Conservation (phyloP, 148 eudicot genomes). For the Chenopodium suecicum region DNA sequence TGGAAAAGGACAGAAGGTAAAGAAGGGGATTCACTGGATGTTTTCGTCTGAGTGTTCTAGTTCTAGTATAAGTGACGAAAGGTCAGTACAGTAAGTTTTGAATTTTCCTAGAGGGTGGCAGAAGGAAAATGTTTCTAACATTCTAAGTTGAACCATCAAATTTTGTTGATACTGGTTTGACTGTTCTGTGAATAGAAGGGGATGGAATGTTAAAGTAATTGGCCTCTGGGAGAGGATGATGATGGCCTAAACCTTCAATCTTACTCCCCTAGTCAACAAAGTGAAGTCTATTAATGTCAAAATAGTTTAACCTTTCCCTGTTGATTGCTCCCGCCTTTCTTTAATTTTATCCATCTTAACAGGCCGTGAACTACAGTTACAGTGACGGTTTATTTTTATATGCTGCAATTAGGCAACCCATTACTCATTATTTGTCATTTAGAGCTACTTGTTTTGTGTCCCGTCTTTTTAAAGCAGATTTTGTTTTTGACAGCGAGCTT, state of each 20-base stretch:
- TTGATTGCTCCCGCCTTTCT: neutral
- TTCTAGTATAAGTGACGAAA: neutral
- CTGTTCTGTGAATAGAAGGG: neutral
- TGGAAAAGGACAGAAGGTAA: neutral
- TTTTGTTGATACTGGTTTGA: too few relatives aligned
- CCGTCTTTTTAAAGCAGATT: neutral
- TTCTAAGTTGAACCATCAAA: neutral
- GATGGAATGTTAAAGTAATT: neutral
- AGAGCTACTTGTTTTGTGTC: neutral
- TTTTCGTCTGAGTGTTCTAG: neutral
- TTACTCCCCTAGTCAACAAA: neutral
- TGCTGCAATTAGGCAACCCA: neutral
- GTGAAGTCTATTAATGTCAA: neutral
- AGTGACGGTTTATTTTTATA: neutral
- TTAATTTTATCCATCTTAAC: neutral
- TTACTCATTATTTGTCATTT: neutral
- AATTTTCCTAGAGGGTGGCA: neutral
- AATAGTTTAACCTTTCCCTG: neutral
- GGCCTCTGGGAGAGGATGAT: neutral
- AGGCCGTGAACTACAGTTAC: neutral
- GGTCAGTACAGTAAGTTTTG: neutral
- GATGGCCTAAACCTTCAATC: too few relatives aligned
- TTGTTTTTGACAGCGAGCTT: too few relatives aligned
- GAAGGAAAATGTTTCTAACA: neutral
- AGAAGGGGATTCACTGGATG: neutral